Evolutionary conservation across 2,329 filamentous ascomycete species (phyloP).

Genomic region (Zasmidium citrigriseum): DNA sequence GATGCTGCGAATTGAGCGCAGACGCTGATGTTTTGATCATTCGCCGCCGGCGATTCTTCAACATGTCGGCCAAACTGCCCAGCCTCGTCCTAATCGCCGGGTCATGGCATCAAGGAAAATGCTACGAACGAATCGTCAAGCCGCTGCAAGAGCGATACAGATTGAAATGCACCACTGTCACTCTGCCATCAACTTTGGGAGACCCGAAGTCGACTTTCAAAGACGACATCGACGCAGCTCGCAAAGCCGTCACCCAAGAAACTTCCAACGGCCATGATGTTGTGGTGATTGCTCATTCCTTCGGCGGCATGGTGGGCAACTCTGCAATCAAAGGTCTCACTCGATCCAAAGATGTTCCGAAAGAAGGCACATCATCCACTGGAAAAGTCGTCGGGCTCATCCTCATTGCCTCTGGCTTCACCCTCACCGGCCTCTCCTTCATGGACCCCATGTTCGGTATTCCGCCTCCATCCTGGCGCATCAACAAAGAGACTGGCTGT

Average conservation of each 20-base stretch:
- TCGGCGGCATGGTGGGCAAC: conserved; percentile 17
- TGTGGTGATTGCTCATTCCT: conserved; percentile 15
- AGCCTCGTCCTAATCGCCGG: conserved; percentile 8
- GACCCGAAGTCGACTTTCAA: conserved; percentile 12
- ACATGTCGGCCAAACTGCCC: not conserved
- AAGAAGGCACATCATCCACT: not conserved
- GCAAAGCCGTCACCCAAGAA: conserved; percentile 5
- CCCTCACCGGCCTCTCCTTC: conserved; percentile 17
- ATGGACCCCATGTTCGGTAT: conserved; percentile 13
- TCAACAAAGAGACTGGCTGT: conserved; percentile 12
- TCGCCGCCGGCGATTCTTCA: too few relatives aligned
- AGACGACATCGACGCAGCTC: conserved; percentile 14
- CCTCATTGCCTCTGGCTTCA: conserved; percentile 17
- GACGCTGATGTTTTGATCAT: too few relatives aligned
- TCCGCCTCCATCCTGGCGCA: conserved; percentile 7
- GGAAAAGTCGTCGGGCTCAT: conserved; percentile 9
- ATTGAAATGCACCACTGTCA: conserved; percentile 11
- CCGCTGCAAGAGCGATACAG: conserved; percentile 4
- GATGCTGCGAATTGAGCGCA: too few relatives aligned
- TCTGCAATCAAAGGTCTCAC: conserved; percentile 16
- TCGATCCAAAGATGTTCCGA: not conserved
- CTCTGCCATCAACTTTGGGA: conserved; percentile 11
- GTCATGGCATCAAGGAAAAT: conserved; percentile 11
- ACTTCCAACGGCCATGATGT: conserved; percentile 7
- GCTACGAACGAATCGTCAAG: conserved; percentile 8